phyloP scores from a whole-genome alignment of 1,284 basidiomycete genomes.

The Schizopora paradoxa region DNA sequence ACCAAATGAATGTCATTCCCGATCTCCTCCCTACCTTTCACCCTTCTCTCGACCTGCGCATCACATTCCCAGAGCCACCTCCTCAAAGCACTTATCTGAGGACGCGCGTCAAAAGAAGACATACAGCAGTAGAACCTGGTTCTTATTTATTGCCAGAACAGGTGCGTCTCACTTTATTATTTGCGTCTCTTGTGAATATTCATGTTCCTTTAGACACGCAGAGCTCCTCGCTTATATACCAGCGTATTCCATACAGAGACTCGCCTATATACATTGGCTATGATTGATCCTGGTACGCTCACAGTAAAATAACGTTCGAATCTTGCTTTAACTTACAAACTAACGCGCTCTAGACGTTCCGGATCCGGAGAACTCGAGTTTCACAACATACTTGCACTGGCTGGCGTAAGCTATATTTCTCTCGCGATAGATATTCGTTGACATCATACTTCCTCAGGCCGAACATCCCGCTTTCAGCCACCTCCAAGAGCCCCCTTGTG shows the following conservation, averaged over 20 bases:
- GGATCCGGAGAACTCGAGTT: conserved; percentile 58
- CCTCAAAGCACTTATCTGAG: conserved; percentile 28
- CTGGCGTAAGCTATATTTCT: conserved; percentile 56
- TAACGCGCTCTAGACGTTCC: conserved; percentile 61
- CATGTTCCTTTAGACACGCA: conserved; percentile 43
- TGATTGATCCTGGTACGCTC: conserved; percentile 75
- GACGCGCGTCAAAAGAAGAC: conserved; percentile 33
- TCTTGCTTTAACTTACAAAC: conserved; percentile 1
- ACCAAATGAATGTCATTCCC: conserved; percentile 87
- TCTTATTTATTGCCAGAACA: conserved; percentile 58
- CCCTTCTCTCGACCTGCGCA: conserved; percentile 69
- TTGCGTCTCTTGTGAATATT: neutral
- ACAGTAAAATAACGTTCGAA: conserved; percentile 1
- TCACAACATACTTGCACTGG: conserved; percentile 80
- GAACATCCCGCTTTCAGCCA: conserved; percentile 74
- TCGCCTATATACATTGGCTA: conserved; percentile 81
- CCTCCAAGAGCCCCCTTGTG: conserved; percentile 37
- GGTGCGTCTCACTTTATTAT: conserved; percentile 33
- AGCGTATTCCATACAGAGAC: conserved; percentile 78
- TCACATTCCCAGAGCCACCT: conserved; percentile 44
- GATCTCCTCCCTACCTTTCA: conserved; percentile 74
- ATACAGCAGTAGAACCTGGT: conserved; percentile 66
- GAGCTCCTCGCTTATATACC: conserved; percentile 58
- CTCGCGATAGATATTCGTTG: neutral
- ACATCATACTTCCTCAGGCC: conserved; percentile 42